Evolutionary conservation across 2,329 filamentous ascomycete species (phyloP).

Genomic region (Ceratocystis harringtonii): DNA sequence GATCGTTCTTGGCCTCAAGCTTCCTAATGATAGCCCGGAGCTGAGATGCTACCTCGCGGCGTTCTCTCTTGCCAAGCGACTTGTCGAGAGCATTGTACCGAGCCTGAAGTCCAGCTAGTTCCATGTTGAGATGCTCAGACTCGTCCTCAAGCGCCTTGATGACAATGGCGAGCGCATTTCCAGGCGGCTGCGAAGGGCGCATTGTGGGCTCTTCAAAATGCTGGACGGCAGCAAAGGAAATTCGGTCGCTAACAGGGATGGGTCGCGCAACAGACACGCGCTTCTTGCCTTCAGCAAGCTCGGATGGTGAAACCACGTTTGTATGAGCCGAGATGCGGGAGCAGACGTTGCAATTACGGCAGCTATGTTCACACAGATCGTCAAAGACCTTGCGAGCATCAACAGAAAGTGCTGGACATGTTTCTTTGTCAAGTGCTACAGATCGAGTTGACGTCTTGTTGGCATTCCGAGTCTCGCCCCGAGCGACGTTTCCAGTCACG

Average conservation of each 20-base stretch:
- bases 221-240: slow-evolving; percentile 17
- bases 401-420: slow-evolving; percentile 34
- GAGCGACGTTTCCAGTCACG: slow-evolving; percentile 9
- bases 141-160: slow-evolving; percentile 74
- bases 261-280: slow-evolving; percentile 49
- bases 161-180: slow-evolving; percentile 61
- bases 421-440: slow-evolving; percentile 17
- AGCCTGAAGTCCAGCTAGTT: slow-evolving; percentile 46
- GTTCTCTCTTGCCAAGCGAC: slow-evolving; percentile 47
- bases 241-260: slow-evolving; percentile 47
- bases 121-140: slow-evolving; percentile 56
- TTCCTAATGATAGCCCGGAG: slow-evolving; percentile 47
- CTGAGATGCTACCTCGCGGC: slow-evolving; percentile 43
- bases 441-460: not conserved
- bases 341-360: slow-evolving; percentile 43
- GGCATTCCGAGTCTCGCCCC: slow-evolving; percentile 2
- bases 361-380: slow-evolving; percentile 38
- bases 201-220: slow-evolving; percentile 37
- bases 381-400: slow-evolving; percentile 40
- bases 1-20: slow-evolving; percentile 59
- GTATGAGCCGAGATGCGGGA: slow-evolving; percentile 35
- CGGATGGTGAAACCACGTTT: slow-evolving; percentile 26
- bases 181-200: slow-evolving; percentile 54
- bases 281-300: slow-evolving; percentile 35
- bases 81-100: slow-evolving; percentile 54